phyloP scores from a whole-genome alignment of 108 stramenopile genomes.

The Aurantiochytrium sp. region DNA sequence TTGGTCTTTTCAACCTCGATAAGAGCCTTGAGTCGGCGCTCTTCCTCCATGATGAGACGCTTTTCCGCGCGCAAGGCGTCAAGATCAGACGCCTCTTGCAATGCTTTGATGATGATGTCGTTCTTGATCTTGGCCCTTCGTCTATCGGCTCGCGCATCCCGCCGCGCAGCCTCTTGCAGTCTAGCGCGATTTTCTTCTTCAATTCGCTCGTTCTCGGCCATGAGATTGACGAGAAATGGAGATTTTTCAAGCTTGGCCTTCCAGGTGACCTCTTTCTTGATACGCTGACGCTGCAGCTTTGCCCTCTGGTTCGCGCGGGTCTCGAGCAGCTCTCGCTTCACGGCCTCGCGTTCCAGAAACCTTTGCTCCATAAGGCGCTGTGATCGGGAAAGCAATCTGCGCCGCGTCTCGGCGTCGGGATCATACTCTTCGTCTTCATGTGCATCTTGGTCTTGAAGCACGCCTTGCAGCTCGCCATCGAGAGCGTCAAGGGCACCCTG shows the following conservation, averaged over 20 bases:
- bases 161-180: constrained; percentile 31
- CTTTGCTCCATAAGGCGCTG: background rate
- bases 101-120: constrained; percentile 45
- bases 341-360: background rate
- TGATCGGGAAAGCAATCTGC: background rate
- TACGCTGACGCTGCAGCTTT: background rate
- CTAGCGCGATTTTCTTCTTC: constrained; percentile 49
- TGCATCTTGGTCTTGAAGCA: background rate
- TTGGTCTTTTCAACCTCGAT: constrained; percentile 52
- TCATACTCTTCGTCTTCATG: background rate
- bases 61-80: constrained; percentile 54
- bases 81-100: constrained; percentile 52
- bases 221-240: constrained; percentile 47
- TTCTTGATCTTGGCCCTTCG: constrained; percentile 46
- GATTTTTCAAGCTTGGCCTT: constrained; percentile 38
- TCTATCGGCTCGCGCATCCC: constrained; percentile 24
- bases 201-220: constrained; percentile 57
- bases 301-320: background rate
- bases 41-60: constrained; percentile 54
- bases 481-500: too few relatives aligned
- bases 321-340: background rate
- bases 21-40: constrained; percentile 53
- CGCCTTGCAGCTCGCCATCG: too few relatives aligned
- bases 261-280: constrained; percentile 29
- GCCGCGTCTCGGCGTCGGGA: background rate